phyloP scores from a whole-genome alignment of 1,284 basidiomycete genomes.

The Rhodotorula glutinis region DNA sequence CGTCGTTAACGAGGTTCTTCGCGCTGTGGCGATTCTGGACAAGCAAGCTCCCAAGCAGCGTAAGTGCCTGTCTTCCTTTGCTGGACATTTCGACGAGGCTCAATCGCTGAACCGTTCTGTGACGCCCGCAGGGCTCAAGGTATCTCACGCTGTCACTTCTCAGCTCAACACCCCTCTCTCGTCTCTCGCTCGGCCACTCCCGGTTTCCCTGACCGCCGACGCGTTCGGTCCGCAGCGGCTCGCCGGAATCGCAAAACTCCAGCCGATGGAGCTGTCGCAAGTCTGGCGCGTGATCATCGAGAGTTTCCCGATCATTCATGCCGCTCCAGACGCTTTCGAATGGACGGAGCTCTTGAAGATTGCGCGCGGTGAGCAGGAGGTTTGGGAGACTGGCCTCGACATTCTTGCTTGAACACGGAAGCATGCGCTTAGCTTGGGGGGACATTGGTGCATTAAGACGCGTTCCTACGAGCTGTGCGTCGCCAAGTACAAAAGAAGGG shows the following conservation, averaged over 20 bases:
- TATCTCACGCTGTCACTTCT: background rate
- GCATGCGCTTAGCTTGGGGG: no score
- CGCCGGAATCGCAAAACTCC: background rate
- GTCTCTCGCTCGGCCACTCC: conserved; percentile 10
- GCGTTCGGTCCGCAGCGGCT: conserved; percentile 3
- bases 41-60: background rate
- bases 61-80: no score
- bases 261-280: conserved; percentile 3
- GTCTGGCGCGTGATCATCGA: conserved; percentile 16
- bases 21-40: conserved; percentile 11
- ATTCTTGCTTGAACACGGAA: background rate
- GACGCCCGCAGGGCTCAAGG: background rate
- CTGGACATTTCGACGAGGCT: no score
- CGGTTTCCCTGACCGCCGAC: conserved; percentile 22
- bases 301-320: conserved; percentile 13
- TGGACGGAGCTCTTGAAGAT: conserved; percentile 21
- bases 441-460: no score
- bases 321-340: conserved; percentile 21
- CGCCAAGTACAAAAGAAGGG: background rate
- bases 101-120: background rate
- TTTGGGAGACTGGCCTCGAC: conserved; percentile 17
- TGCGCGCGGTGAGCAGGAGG: background rate
- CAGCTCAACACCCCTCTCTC: background rate
- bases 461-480: no score
- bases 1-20: conserved; percentile 1